Base-by-base conservation (phyloP, 108 stramenopile species). In the Cyclotella baltica region DNA sequence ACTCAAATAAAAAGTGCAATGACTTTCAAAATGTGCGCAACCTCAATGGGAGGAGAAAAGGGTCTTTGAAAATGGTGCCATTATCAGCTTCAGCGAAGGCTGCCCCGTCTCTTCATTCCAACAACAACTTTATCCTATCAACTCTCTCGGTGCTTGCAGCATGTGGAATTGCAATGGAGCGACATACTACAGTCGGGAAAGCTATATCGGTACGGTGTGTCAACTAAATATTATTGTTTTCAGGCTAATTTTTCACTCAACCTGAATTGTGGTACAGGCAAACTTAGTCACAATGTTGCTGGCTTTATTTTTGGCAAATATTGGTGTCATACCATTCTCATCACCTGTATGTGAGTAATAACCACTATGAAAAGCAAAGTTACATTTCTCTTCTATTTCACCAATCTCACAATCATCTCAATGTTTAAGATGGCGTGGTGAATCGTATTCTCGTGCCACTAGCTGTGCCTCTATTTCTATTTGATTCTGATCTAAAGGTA, bases 401-500 rank as follows among this genome's bases (percentile, higher is more conserved):
- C n/a, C n/a, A n/a, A n/a, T n/a, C n/a, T 35, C 16, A 18, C 35
- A 62, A 20, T 16, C 10, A 6, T 34, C 20, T 33, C 5, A 6
- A 8, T 13, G 9, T 5, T 64, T 64, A 30, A 73, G 72, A 86
- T 59, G 56, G 46, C 25, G 29, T 88, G 0, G 80, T 92, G 51
- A 92, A 92, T 70, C 37, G 70, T 55, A 59, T 79, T 67, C 83
- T 98, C 33, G 95, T 98, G 3, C 93, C 96, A 0, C 85, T 98
- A 30, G 96, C 97, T 0, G 92, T 98, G 23, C 96, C 97, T 3
- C 73, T 95, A 55, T 83, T 98, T 43, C 83, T 98, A 8, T 95
- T 92, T 69, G 95, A 96, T 74, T 91, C 92, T 11, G 89, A 98
- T 76, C 40, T 98, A 15, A 81, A 64, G 63, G 63, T 64, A 43